Percentiles rank a stretch among this genome's conserved stretches.
phyloP scores from a whole-genome alignment of 1,284 basidiomycete species.

The Grifola frondosa region DNA sequence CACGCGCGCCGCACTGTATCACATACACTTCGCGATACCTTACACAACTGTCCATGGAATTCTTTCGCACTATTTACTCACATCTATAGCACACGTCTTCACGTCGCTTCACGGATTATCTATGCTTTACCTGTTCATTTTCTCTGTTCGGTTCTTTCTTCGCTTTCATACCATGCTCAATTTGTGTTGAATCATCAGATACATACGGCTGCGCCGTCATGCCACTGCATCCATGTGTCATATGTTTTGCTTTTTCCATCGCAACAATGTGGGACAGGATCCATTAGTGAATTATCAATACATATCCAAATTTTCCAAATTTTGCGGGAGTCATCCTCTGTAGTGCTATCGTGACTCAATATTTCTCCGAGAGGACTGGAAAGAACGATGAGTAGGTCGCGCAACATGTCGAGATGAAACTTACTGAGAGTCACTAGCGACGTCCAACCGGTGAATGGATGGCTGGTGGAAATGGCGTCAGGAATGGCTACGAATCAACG shows the following conservation, averaged over 20 bases:
- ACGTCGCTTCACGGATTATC: neutral
- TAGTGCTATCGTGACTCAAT: constrained; percentile 33
- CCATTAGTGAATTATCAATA: neutral
- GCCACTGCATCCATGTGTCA: neutral
- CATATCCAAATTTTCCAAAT: neutral
- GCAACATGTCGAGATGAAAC: constrained; percentile 28
- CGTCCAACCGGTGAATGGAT: constrained; percentile 94
- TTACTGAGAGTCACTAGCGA: constrained; percentile 77
- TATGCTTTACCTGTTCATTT: constrained; percentile 5
- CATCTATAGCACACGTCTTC: too few species aligned
- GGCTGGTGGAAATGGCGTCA: constrained; percentile 44
- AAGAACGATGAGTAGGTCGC: constrained; percentile 8
- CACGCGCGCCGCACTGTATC: too few species aligned
- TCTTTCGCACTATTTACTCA: neutral
- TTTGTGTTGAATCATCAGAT: constrained; percentile 1
- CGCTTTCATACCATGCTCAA: constrained; percentile 7
- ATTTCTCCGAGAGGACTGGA: constrained; percentile 46
- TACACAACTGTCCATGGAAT: too few species aligned
- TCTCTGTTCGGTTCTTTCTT: too few species aligned
- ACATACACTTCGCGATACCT: constrained; percentile 11
- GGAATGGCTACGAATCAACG: neutral
- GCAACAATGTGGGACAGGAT: neutral
- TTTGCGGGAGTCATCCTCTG: neutral
- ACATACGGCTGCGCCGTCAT: constrained; percentile 7
- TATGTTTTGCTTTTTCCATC: neutral